Evolutionary conservation across 495 filamentous ascomycete genomes (phyloP), one percentile per base, ranked within the genome.

Genomic region (Talaromyces trachyspermus): DNA sequence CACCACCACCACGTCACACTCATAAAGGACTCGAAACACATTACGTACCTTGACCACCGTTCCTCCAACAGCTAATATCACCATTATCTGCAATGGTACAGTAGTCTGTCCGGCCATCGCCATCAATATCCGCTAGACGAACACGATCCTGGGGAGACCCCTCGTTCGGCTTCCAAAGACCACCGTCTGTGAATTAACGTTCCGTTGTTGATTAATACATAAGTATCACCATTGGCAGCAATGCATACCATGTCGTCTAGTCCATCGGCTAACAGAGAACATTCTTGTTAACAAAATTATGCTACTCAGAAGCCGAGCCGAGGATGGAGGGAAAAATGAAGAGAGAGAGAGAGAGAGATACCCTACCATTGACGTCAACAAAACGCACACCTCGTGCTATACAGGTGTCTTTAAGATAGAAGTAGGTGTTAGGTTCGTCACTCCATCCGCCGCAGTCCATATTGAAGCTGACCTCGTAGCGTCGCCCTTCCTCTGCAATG

Each of bases 241-340:
- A 65, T 55, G 52, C 55, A 65, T 49, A 70, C 59, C 17, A 65
- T 58, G 38, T 72, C 69, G 49, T 69, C 68, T 5, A 69, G 51
- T 1, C 66, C 68, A 25, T 65, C 54, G 17, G 36, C 36, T 39
- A 4, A 39, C 20, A 39, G 19, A 10, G 4, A 19, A 1, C 17
- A 5, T 38, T 10, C 2, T 2, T 17, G 4, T 5, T 18, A 6
- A 4, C 17, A 39, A 19, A 18, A 5, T 10, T 7, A 11, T n/a
- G 14, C 11, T 10, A 17, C 3, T n/a, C 4, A 14, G 17, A 14
- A 18, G 14, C 15, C 5, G 30, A 35, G n/a, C 15, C 33, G 14
- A 15, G 15, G 15, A 3, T n/a, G 6, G 14, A 36, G n/a, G n/a
- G n/a, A n/a, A n/a, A n/a, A n/a, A n/a, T n/a, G n/a, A n/a, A n/a